A percentile compares a stretch with the other conserved stretches of the same genome.
phyloP scores from a whole-genome alignment of 2,329 filamentous ascomycete genomes.

The Plenodomus tracheiphilus region DNA sequence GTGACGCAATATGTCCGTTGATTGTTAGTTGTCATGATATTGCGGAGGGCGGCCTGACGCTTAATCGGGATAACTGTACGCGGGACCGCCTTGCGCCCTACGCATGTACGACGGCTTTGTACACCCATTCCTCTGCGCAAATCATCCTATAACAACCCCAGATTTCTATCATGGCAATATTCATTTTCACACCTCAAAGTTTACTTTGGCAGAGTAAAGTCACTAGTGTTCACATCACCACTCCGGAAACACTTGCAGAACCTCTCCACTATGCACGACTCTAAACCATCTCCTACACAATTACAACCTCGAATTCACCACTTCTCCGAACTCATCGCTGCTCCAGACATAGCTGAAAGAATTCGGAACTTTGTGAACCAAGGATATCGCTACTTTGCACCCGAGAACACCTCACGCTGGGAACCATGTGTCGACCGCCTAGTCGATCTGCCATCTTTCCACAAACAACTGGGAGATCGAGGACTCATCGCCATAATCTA shows the following conservation, averaged over 20 bases:
- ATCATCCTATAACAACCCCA: background rate
- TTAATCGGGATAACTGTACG: background rate
- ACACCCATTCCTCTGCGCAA: background rate
- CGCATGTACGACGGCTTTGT: background rate
- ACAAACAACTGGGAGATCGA: conserved; percentile 1
- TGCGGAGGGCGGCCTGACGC: background rate
- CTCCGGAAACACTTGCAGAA: too few relatives aligned
- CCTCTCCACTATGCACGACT: background rate
- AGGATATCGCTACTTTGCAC: conserved; percentile 6
- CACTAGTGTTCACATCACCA: too few relatives aligned
- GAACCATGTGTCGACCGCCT: conserved; percentile 1
- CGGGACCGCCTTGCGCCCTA: background rate
- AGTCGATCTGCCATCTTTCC: background rate
- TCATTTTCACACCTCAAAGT: background rate
- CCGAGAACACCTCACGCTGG: conserved; percentile 5
- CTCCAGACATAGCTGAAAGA: background rate
- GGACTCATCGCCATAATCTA: conserved; percentile 7
- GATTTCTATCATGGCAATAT: background rate
- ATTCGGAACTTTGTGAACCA: conserved; percentile 9
- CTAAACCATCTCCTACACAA: background rate
- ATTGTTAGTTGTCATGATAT: too few relatives aligned
- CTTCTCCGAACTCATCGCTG: conserved; percentile 2
- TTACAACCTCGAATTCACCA: conserved; percentile 5
- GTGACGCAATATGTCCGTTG: too few relatives aligned
- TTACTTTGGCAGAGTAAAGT: background rate